These are phyloP conservation scores for Metarhizium anisopliae DNA, from an alignment of 2,329 filamentous ascomycete genomes.

Conservation along the genomic window DNA sequence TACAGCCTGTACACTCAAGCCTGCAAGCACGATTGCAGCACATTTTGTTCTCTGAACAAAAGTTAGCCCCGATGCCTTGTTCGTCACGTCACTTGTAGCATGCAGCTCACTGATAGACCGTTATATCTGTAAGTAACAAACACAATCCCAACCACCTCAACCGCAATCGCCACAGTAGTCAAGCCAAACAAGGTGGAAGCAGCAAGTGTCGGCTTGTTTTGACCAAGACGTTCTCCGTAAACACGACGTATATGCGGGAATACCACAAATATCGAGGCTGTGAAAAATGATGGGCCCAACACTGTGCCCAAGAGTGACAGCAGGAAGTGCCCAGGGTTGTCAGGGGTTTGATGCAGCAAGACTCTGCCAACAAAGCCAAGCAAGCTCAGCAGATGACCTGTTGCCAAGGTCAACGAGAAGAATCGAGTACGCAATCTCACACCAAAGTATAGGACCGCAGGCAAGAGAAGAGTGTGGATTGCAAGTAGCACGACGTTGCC, in stretches of 20 bases:
- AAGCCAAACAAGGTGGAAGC: slow-evolving; percentile 25
- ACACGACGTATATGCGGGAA: slow-evolving; percentile 37
- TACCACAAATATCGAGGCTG: slow-evolving; percentile 32
- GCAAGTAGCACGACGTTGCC: slow-evolving; percentile 33
- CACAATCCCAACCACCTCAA: slow-evolving; percentile 32
- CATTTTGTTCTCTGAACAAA: slow-evolving; percentile 24
- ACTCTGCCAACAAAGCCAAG: slow-evolving; percentile 38
- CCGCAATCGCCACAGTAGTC: slow-evolving; percentile 23
- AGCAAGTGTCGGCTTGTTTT: slow-evolving; percentile 24
- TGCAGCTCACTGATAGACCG: slow-evolving; percentile 24
- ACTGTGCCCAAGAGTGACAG: slow-evolving; percentile 38
- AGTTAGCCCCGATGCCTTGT: slow-evolving; percentile 7
- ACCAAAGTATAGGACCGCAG: slow-evolving; percentile 28
- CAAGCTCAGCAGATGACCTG: slow-evolving; percentile 33
- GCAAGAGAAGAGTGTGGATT: slow-evolving; percentile 30
- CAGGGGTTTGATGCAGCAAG: slow-evolving; percentile 26
- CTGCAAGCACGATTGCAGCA: slow-evolving; percentile 30
- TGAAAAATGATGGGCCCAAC: slow-evolving; percentile 37
- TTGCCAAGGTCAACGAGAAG: slow-evolving; percentile 30
- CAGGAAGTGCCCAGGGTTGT: slow-evolving; percentile 28
- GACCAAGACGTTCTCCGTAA: slow-evolving; percentile 34
- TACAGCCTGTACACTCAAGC: slow-evolving; percentile 34
- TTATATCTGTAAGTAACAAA: slow-evolving; percentile 27
- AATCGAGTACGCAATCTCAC: slow-evolving; percentile 28
- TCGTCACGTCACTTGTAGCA: neutral